Percentiles rank a stretch among this genome's conserved stretches.
phyloP scores from a whole-genome alignment of 495 filamentous ascomycete genomes.

The Aspergillus wentii region DNA sequence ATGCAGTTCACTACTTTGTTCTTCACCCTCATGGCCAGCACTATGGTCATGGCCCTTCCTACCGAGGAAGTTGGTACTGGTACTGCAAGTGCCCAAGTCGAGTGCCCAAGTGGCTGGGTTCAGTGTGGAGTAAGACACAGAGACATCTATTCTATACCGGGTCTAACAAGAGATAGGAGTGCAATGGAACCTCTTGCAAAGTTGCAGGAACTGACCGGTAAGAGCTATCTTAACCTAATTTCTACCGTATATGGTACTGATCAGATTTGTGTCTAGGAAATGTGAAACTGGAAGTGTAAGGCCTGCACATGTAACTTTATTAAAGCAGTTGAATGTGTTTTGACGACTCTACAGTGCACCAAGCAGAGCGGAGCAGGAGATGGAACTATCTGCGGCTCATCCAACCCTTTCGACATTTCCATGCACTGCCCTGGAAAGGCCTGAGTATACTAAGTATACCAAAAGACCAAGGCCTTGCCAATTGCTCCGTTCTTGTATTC shows the following conservation, averaged over 20 bases:
- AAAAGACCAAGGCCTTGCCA: too few relatives aligned
- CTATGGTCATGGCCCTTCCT: background rate
- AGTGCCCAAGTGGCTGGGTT: background rate
- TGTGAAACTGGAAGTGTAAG: constrained; percentile 1
- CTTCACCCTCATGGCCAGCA: background rate
- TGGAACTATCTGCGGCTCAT: background rate
- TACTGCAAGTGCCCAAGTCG: background rate
- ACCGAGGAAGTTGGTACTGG: background rate
- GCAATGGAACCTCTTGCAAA: constrained; percentile 1
- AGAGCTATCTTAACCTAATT: background rate
- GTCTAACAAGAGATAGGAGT: background rate
- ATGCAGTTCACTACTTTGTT: background rate
- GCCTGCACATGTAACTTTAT: too few relatives aligned
- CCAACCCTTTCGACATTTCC: background rate
- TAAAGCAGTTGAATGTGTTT: background rate
- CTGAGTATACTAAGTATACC: too few relatives aligned
- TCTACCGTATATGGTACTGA: background rate
- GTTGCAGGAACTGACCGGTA: constrained; percentile 1
- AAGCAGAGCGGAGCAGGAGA: background rate
- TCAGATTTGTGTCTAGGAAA: background rate
- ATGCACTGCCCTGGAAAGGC: background rate
- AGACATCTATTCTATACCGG: background rate
- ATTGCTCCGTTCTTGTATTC: too few relatives aligned
- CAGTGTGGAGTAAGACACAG: background rate
- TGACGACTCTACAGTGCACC: background rate